Evolutionary conservation across 108 stramenopile species (phyloP).

Genomic region (Stephanodiscus triporus): DNA sequence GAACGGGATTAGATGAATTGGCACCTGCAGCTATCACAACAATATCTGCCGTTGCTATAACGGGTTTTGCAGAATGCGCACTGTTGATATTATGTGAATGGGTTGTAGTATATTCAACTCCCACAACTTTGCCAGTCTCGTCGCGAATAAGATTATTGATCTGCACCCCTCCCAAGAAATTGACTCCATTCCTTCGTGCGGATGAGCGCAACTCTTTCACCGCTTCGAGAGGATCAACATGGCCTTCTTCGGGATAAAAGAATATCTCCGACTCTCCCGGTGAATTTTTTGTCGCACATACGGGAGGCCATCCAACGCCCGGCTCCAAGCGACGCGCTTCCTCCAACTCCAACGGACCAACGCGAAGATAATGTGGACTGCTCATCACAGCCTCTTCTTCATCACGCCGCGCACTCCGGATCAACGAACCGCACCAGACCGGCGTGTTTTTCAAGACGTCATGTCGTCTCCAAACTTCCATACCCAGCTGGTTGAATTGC

Average conservation of each 20-base stretch:
- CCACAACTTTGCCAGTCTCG: conserved; percentile 20
- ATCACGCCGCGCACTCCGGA: conserved; percentile 22
- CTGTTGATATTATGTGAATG: not conserved
- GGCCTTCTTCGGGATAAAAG: conserved; percentile 69
- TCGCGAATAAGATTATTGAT: conserved; percentile 43
- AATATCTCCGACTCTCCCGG: conserved; percentile 34
- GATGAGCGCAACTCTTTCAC: conserved; percentile 45
- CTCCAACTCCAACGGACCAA: conserved; percentile 31
- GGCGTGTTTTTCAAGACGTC: conserved; percentile 37
- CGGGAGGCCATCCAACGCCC: conserved; percentile 13
- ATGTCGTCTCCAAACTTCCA: conserved; percentile 61
- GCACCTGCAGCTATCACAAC: conserved; percentile 60
- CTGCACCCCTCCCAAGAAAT: conserved; percentile 36
- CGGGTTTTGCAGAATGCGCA: not conserved
- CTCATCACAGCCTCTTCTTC: not conserved
- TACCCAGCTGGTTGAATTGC: conserved; percentile 62
- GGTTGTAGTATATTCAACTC: conserved; percentile 20
- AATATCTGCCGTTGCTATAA: conserved; percentile 37
- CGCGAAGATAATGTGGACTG: conserved; percentile 19
- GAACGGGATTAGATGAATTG: conserved; percentile 34
- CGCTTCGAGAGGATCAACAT: conserved; percentile 53
- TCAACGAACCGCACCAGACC: conserved; percentile 59
- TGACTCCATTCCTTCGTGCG: conserved; percentile 42
- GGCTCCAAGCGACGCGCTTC: conserved; percentile 33
- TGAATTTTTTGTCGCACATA: conserved; percentile 9